Base-by-base conservation (phyloP, 2,329 filamentous ascomycete species). In the Sporothrix variecibatus region DNA sequence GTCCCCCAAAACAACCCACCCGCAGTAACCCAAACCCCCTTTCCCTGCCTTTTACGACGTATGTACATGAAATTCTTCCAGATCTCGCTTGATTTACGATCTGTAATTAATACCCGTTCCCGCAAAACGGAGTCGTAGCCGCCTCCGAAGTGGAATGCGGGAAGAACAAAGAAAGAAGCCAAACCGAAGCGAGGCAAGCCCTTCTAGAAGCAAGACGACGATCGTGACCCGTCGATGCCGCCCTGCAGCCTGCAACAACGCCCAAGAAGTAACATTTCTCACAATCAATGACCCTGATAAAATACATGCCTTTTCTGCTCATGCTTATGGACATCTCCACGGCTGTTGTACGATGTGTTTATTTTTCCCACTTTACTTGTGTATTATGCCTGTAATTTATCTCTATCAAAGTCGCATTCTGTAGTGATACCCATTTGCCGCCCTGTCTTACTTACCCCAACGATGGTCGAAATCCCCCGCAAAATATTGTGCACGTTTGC, bases 101-200 rank as follows among this genome's bases (percentile, higher is more conserved):
- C 65, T 68, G 65, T 49, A 51, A 68, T 51, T 34, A 68, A 49
- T 68, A 68, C 65, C 65, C 65, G 65, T 7, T 68, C 65, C 65
- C 65, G 65, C 46, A 49, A 26, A 49, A 26, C 65, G 65, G 65
- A 68, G 43, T 68, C n/a, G 15, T 68, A 34, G 43, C 65, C 65
- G 43, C 28, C 65, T 51, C 43, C 65, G 26, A 28, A 38, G 43
- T 31, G 43, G 26, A n/a, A n/a, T 12, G 43, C 26, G 43, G 26
- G 43, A 51, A 51, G 62, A 31, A 20, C 15, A n/a, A 15, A 43
- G 43, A 64, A 26, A 23, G 40, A 40, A 43, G 34, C 38, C 62
- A 43, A 40, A 20, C n/a, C 23, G 38, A 67, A 67, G 34, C 62
- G 23, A 28, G 38, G n/a, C 31, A 38, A 40, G 28, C n/a, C 62